Evolutionary conservation across 1,284 basidiomycete genomes (phyloP), one percentile per base, ranked within the genome.

Genomic region (Thecaphora frezii): DNA sequence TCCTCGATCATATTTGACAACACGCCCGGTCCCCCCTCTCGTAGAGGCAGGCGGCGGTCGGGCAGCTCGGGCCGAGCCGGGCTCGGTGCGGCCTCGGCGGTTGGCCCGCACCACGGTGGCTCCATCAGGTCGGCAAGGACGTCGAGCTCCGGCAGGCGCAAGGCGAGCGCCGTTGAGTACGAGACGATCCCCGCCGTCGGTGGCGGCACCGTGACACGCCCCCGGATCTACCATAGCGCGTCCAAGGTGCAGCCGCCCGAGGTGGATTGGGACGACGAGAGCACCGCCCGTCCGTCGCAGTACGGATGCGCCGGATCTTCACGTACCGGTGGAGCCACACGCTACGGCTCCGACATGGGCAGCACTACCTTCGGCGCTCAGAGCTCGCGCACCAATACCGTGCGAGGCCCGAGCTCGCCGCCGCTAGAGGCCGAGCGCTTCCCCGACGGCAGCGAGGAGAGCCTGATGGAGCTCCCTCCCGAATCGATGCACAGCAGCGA

Each of bases 131-230:
- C 26, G 42, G n/a, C 16, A 23, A 13, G 21, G 37, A 37, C 2
- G 41, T 39, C 42, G 28, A 14, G 28, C 28, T 56, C 51, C 19
- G 54, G 48, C 30, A 38, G 54, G 18, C 55, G 52, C 5, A 51
- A 52, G 21, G 25, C 44, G 19, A 38, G 48, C 4, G 39, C 50
- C 19, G 38, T 48, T 19, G 58, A 70, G 16, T 88, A 85, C 63
- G 86, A 88, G 68, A 86, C 86, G 0, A 85, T 89, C 56, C 87
- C 88, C 1, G 88, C 89, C 14, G 86, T 90, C 12, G 88, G 89
- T 28, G 89, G 89, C 24, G 88, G 89, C 1, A 85, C 84, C 0
- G 83, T 90, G 55, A 87, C 87, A 2, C 83, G 88, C 22, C 89
- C 89, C 0, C 81, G 89, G 4, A 83, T 90, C 22, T 86, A 85